Evolutionary conservation across 495 filamentous ascomycete species (phyloP).

Genomic region (Eremomyces bilateralis): DNA sequence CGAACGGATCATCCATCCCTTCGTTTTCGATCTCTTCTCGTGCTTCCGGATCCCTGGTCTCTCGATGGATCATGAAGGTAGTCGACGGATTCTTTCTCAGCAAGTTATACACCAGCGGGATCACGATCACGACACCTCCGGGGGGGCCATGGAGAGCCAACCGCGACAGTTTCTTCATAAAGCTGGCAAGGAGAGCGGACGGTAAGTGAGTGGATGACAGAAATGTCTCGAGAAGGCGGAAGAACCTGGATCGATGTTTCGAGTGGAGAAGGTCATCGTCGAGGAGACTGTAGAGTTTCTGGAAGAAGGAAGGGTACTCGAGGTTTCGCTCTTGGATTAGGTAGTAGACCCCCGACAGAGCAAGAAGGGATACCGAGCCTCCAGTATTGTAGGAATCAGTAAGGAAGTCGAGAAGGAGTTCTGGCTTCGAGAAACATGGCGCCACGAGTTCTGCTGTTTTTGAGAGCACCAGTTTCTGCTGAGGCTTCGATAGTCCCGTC

Average conservation of each 20-base stretch:
- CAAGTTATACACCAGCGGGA: conserved; percentile 91
- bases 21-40: conserved; percentile 34
- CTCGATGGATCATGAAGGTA: conserved; percentile 88
- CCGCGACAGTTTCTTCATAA: conserved; percentile 78
- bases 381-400: conserved; percentile 74
- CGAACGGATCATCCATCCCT: conserved; percentile 64
- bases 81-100: conserved; percentile 75
- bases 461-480: conserved; percentile 57
- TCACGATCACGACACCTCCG: conserved; percentile 61
- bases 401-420: conserved; percentile 92
- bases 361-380: conserved; percentile 65
- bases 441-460: conserved; percentile 54
- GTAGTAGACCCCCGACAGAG: conserved; percentile 85
- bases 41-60: conserved; percentile 31
- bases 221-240: conserved; percentile 82
- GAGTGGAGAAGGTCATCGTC: conserved; percentile 74
- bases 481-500: conserved; percentile 39
- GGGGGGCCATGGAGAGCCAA: conserved; percentile 70
- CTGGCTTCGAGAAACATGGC: conserved; percentile 68
- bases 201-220: conserved; percentile 85
- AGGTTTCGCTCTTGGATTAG: conserved; percentile 83
- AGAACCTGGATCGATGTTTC: conserved; percentile 79
- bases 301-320: conserved; percentile 89
- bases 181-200: conserved; percentile 72
- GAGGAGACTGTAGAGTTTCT: conserved; percentile 78